A percentile compares a stretch with the other conserved stretches of the same genome.
Evolutionary conservation across 2,329 filamentous ascomycete genomes (phyloP).

Genomic region (Cercospora sp.): DNA sequence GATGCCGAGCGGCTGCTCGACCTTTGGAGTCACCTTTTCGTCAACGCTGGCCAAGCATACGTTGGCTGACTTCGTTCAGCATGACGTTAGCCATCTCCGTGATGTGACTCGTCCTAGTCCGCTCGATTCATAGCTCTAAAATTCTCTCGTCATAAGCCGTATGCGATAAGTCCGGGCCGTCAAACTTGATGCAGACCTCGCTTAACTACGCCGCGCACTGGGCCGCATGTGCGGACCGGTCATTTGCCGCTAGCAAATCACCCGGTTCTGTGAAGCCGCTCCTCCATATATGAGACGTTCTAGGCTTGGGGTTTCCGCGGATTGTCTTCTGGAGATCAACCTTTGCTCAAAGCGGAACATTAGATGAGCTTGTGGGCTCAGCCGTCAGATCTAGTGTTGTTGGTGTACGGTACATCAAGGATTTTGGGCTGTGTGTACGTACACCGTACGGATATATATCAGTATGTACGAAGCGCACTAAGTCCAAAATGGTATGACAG

Average conservation of each 20-base stretch:
- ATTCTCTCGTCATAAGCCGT: background rate
- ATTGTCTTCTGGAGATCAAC: background rate
- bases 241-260: background rate
- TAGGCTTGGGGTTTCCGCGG: background rate
- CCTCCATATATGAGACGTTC: background rate
- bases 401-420: too few species aligned
- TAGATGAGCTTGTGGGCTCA: background rate
- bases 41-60: background rate
- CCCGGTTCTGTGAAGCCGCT: background rate
- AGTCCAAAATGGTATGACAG: too few species aligned
- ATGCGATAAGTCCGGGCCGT: background rate
- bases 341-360: background rate
- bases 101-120: background rate
- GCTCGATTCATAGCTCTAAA: background rate
- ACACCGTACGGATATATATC: too few species aligned
- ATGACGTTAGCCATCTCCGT: background rate
- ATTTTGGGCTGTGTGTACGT: too few species aligned
- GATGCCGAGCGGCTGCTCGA: background rate
- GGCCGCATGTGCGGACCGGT: background rate
- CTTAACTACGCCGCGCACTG: background rate
- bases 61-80: background rate
- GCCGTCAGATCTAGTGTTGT: background rate
- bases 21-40: background rate
- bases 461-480: too few species aligned
- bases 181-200: background rate